Percentiles rank a stretch among this genome's conserved stretches.
These are phyloP conservation scores for Leccinum fuscescens DNA, from an alignment of 1,284 basidiomycete species.

Conservation along the genomic window DNA sequence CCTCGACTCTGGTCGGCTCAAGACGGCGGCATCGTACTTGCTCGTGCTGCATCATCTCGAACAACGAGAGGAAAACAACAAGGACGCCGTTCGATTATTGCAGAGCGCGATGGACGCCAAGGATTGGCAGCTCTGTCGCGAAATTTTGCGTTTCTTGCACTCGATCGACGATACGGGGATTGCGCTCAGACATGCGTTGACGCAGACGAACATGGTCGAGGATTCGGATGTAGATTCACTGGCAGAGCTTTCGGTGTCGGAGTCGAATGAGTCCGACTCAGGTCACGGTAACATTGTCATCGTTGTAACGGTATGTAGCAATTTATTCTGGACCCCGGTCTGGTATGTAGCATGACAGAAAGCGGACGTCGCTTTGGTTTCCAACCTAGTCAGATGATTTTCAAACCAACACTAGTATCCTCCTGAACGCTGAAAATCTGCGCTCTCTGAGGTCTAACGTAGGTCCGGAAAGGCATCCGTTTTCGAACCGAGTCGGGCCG, in stretches of 20 bases:
- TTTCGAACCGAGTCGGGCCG: neutral
- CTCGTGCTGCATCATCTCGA: slow-evolving; percentile 93
- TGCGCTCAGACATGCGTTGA: slow-evolving; percentile 63
- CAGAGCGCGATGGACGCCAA: slow-evolving; percentile 69
- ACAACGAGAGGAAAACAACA: slow-evolving; percentile 77
- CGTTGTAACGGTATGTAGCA: neutral
- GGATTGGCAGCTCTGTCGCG: slow-evolving; percentile 82
- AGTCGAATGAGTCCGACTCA: neutral
- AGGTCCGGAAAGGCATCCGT: neutral
- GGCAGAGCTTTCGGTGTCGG: neutral
- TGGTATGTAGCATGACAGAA: neutral
- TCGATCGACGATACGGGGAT: slow-evolving; percentile 85
- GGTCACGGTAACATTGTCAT: neutral
- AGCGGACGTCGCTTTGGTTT: neutral
- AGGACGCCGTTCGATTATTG: slow-evolving; percentile 78
- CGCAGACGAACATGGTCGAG: slow-evolving; percentile 36
- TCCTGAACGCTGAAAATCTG: too few species aligned
- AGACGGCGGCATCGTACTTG: slow-evolving; percentile 91
- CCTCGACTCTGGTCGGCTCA: slow-evolving; percentile 69
- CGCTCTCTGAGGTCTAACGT: too few species aligned
- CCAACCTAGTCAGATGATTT: too few species aligned
- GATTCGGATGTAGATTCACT: neutral
- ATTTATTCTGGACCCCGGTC: neutral
- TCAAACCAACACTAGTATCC: too few species aligned
- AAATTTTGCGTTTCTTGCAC: slow-evolving; percentile 87